Conservation (phyloP, 495 filamentous ascomycete genomes). For the Tricharina praecox region DNA sequence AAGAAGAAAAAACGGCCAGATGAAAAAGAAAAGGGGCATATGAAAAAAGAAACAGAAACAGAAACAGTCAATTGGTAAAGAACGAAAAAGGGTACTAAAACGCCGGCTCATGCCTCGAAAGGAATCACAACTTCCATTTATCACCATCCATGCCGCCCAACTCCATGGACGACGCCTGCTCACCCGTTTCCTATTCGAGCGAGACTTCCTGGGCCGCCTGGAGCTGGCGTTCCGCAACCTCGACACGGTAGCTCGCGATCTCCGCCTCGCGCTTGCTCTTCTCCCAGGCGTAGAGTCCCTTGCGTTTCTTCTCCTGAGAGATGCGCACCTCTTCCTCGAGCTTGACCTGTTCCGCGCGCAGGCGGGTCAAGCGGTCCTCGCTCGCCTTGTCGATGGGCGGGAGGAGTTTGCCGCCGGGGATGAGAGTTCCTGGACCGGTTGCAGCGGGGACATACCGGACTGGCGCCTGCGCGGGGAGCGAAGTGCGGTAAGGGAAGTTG, state of each 20-base stretch:
- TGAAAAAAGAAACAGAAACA: no score
- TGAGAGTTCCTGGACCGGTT: slow-evolving; percentile 18
- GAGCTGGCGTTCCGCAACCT: slow-evolving; percentile 19
- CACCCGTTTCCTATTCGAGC: neutral
- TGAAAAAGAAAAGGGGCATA: no score
- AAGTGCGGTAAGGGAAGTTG: slow-evolving; percentile 26
- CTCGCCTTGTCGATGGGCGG: slow-evolving; percentile 22
- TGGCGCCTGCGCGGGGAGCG: slow-evolving; percentile 11
- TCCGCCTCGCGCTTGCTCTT: slow-evolving; percentile 23
- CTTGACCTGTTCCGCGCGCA: slow-evolving; percentile 20
- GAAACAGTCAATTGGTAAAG: neutral
- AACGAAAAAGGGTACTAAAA: neutral
- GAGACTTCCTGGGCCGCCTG: no score
- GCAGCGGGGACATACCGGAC: slow-evolving; percentile 2
- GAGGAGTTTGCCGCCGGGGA: slow-evolving; percentile 21
- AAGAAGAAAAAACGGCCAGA: no score
- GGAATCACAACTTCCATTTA: neutral
- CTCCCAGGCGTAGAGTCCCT: slow-evolving; percentile 22
- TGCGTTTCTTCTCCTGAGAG: slow-evolving; percentile 23
- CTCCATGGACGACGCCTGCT: neutral
- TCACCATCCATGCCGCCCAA: no score
- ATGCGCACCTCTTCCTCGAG: slow-evolving; percentile 22
- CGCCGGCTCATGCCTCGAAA: neutral
- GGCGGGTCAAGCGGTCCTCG: slow-evolving; percentile 19
- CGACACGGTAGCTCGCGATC: slow-evolving; percentile 23